Evolutionary conservation across 2,329 filamentous ascomycete genomes (phyloP).

Genomic region (Dactylellina sp.): DNA sequence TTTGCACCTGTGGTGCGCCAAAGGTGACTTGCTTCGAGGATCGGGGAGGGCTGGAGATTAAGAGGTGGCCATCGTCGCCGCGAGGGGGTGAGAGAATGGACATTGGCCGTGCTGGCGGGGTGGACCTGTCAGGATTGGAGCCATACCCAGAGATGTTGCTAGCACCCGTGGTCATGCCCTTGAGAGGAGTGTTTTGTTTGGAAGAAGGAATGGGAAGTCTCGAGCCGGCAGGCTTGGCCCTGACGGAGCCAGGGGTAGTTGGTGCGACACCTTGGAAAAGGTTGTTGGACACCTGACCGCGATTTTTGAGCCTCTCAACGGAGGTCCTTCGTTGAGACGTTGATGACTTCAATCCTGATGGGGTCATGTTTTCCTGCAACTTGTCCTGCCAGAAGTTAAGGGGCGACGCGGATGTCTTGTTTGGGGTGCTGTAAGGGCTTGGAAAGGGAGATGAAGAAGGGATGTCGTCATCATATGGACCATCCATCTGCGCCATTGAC

Average conservation of each 20-base stretch:
- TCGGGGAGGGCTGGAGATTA: conserved; percentile 77
- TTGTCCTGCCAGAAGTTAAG: conserved; percentile 89
- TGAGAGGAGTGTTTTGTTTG: conserved; percentile 71
- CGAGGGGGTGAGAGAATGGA: conserved; percentile 59
- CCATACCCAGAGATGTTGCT: conserved; percentile 65
- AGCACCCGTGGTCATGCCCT: conserved; percentile 68
- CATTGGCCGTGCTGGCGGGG: conserved; percentile 60
- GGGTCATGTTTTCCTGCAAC: conserved; percentile 79
- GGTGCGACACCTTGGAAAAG: conserved; percentile 92
- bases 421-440: conserved; percentile 57
- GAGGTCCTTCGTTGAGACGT: conserved; percentile 86
- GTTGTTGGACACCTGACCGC: conserved; percentile 96
- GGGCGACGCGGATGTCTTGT: conserved; percentile 71
- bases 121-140: conserved; percentile 42
- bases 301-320: conserved; percentile 93
- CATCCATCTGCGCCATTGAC: conserved; percentile 25
- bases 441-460: conserved; percentile 60
- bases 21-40: conserved; percentile 98
- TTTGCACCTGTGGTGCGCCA: conserved; percentile 92
- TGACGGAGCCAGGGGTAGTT: conserved; percentile 70
- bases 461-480: conserved; percentile 58
- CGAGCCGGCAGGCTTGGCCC: conserved; percentile 83
- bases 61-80: conserved; percentile 59
- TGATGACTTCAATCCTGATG: conserved; percentile 63
- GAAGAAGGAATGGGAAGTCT: conserved; percentile 66